A percentile compares a stretch with the other conserved stretches of the same genome.
Evolutionary conservation across 805 yeast species (phyloP).

Genomic region (Candida berthetii): DNA sequence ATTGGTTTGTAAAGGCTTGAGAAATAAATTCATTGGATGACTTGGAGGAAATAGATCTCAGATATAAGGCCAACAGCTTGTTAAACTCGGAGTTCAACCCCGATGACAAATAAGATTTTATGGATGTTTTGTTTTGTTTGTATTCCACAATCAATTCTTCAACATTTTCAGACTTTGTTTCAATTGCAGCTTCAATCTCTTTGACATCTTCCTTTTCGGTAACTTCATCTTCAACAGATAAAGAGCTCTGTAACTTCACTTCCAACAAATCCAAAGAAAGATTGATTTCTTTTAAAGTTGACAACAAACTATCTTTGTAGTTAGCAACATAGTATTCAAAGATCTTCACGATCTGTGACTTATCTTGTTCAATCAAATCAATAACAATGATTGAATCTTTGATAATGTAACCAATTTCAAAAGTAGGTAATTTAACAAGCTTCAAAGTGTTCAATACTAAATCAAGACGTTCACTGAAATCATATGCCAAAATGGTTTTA

Average conservation of each 20-base stretch:
- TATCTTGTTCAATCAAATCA: slow-evolving; percentile 27
- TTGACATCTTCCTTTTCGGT: slow-evolving; percentile 23
- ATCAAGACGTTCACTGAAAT: slow-evolving; percentile 27
- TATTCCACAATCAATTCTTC: slow-evolving; percentile 10
- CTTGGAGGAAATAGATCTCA: slow-evolving; percentile 32
- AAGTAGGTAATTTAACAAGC: slow-evolving; percentile 24
- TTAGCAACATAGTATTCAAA: slow-evolving; percentile 31
- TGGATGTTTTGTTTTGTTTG: slow-evolving; percentile 10
- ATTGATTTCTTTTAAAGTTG: slow-evolving; percentile 27
- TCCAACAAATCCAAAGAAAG: slow-evolving; percentile 43
- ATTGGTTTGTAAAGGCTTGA: slow-evolving; percentile 30
- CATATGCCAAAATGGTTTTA: slow-evolving; percentile 36
- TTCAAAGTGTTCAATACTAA: slow-evolving; percentile 30
- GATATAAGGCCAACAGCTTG: slow-evolving; percentile 33
- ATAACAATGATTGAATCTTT: slow-evolving; percentile 32
- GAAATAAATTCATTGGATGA: slow-evolving; percentile 20
- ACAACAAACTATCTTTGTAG: slow-evolving; percentile 32
- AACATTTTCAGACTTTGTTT: slow-evolving; percentile 5
- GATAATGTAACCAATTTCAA: slow-evolving; percentile 29
- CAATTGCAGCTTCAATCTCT: slow-evolving; percentile 16
- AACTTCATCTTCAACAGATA: slow-evolving; percentile 24
- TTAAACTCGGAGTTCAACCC: slow-evolving; percentile 33
- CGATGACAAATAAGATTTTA: slow-evolving; percentile 29
- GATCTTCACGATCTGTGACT: slow-evolving; percentile 28
- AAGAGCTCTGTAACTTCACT: slow-evolving; percentile 62